Evolutionary conservation across 2,329 filamentous ascomycete genomes (phyloP), one percentile per base, ranked within the genome.

Genomic region (Coniochaeta sp.): DNA sequence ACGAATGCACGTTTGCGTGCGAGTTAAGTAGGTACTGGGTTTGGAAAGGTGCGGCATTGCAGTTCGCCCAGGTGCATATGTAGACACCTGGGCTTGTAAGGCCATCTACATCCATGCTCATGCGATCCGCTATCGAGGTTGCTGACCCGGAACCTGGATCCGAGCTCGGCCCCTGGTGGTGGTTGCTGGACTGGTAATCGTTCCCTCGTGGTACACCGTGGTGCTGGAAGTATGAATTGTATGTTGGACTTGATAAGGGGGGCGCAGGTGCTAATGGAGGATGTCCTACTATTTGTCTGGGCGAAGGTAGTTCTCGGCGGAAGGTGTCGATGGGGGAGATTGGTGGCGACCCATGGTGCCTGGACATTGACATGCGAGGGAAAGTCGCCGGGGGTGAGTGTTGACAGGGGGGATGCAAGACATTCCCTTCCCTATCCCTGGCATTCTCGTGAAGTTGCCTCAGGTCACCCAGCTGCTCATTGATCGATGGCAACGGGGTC

Each of bases 21-120:
- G 88, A 92, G 65, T 90, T 92, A 18, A 92, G 72, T 9, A 92
- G 74, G 68, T 85, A 85, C 60, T 85, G 82, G 0, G 89, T 94
- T 60, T 89, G 86, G 58, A 94, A 94, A 0, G 89, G 83, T 27
- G 75, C 68, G 1, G 88, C 87, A 32, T 66, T 87, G 65, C 89
- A 94, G 8, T 84, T 85, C 7, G 74, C 59, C 48, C 72, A 71
- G 60, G 68, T 74, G 64, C 87, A 91, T 45, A 78, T 69, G 62
- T 79, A 87, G 4, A 68, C 68, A 20, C 76, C 79, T 4, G 77
- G 76, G 60, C 74, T 78, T 10, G 77, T 78, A 51, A 82, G 74
- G 18, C 73, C 76, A 51, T 83, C 79, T 47, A n/a, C n/a, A n/a
- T n/a, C n/a, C n/a, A 81, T 79, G 60, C 77, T 81, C 77, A 81